Percentiles rank a stretch among this genome's conserved stretches.
phyloP scores from a whole-genome alignment of 139 green algal genomes.

The Chlorella sorokiniana region DNA sequence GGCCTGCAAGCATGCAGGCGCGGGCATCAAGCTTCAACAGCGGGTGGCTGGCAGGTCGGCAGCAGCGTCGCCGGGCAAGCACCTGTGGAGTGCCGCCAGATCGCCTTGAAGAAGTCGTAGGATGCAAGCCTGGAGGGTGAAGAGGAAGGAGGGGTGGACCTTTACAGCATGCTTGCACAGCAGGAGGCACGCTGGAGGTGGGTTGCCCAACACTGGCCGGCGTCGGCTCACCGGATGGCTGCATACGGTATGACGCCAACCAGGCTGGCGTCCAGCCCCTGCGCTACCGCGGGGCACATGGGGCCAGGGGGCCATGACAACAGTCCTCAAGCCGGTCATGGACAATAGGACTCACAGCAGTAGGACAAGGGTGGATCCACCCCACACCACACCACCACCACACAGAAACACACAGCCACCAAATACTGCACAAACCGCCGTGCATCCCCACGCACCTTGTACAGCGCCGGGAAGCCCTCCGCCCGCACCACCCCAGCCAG shows the following conservation, averaged over 20 bases:
- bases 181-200: too few relatives aligned
- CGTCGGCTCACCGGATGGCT: conserved; percentile 32
- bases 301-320: neutral
- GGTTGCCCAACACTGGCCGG: too few relatives aligned
- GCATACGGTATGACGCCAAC: conserved; percentile 53
- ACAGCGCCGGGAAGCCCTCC: conserved; percentile 70
- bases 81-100: conserved; percentile 16
- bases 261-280: conserved; percentile 48
- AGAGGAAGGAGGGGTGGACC: too few relatives aligned
- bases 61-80: neutral
- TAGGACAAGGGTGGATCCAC: too few relatives aligned
- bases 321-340: too few relatives aligned
- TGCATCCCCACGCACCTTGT: conserved; percentile 42
- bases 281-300: neutral
- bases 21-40: too few relatives aligned
- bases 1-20: conserved; percentile 16
- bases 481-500: conserved; percentile 50
- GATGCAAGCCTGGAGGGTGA: conserved; percentile 4
- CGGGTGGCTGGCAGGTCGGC: too few relatives aligned
- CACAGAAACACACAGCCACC: neutral
- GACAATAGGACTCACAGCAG: too few relatives aligned
- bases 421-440: neutral
- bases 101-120: conserved; percentile 47
- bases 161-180: too few relatives aligned
- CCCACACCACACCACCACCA: neutral